Conservation (phyloP, 768 basidiomycete species). For the Boletales sp. region DNA sequence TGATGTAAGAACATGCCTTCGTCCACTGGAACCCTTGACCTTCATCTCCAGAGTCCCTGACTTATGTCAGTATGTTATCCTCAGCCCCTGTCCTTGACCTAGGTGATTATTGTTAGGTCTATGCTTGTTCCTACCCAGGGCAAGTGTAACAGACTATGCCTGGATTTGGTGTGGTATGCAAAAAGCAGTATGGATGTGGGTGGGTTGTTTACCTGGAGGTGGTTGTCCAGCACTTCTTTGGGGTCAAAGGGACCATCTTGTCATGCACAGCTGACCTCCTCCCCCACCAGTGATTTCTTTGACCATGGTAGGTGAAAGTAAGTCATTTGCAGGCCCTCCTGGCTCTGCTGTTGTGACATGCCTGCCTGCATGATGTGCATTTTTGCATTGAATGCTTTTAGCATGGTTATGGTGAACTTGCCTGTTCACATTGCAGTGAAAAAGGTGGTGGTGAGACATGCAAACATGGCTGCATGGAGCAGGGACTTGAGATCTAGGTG, state of each 20-base stretch:
- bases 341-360: constrained; percentile 20
- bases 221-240: constrained; percentile 16
- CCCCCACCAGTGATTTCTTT: constrained; percentile 15
- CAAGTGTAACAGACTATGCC: no score
- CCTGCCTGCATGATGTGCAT: no score
- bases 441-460: constrained; percentile 39
- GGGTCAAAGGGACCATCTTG: constrained; percentile 30
- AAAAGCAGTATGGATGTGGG: constrained; percentile 27
- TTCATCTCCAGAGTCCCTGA: no score
- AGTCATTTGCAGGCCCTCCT: constrained; percentile 14
- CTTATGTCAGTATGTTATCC: no score
- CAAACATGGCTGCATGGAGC: constrained; percentile 33
- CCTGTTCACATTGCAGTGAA: constrained; percentile 32
- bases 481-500: constrained; percentile 6
- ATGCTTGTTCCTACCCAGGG: no score
- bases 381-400: background rate
- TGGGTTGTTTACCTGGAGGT: constrained; percentile 29
- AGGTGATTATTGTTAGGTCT: no score
- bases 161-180: constrained; percentile 17
- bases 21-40: no score
- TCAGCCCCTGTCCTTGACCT: no score
- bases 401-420: background rate
- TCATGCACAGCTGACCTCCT: constrained; percentile 34
- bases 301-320: constrained; percentile 9
- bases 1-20: no score